These are phyloP conservation scores for Lactarius sanguifluus DNA, from an alignment of 768 basidiomycete genomes.

Conservation along the genomic window DNA sequence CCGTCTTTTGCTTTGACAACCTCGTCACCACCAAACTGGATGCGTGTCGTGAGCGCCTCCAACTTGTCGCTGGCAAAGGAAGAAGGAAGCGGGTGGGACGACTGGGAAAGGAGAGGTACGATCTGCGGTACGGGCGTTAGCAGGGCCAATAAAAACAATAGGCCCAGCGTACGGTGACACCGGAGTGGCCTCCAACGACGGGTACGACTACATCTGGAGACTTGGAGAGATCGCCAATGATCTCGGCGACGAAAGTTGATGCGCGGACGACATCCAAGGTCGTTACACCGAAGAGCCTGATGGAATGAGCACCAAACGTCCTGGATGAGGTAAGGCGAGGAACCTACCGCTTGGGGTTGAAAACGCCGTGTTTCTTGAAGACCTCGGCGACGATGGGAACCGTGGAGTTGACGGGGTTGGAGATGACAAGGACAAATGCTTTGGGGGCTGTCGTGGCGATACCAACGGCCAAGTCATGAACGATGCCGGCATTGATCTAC, in stretches of 20 bases:
- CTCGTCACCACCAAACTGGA: slow-evolving; percentile 96
- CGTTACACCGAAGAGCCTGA: slow-evolving; percentile 93
- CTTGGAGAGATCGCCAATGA: slow-evolving; percentile 61
- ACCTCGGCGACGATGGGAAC: slow-evolving; percentile 96
- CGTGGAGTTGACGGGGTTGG: slow-evolving; percentile 99
- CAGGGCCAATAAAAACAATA: neutral
- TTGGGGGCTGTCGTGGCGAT: slow-evolving; percentile 83
- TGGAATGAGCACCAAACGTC: slow-evolving; percentile 5
- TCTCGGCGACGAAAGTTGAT: slow-evolving; percentile 91
- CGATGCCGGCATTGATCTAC: slow-evolving; percentile 97
- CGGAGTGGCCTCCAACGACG: slow-evolving; percentile 94
- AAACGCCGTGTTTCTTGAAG: slow-evolving; percentile 89
- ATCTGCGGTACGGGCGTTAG: slow-evolving; percentile 49
- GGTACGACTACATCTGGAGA: slow-evolving; percentile 71
- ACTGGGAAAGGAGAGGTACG: slow-evolving; percentile 90
- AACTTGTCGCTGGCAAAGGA: slow-evolving; percentile 46
- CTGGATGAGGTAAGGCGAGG: neutral
- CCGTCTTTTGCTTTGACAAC: slow-evolving; percentile 98
- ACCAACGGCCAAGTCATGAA: slow-evolving; percentile 87
- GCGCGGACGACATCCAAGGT: slow-evolving; percentile 97
- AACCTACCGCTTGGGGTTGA: slow-evolving; percentile 83
- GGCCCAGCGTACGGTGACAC: slow-evolving; percentile 65
- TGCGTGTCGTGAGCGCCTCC: slow-evolving; percentile 72
- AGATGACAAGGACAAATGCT: slow-evolving; percentile 93
- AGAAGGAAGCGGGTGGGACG: slow-evolving; percentile 73